Conservation (phyloP, 2,329 filamentous ascomycete genomes). For the Cercospora sesami region DNA sequence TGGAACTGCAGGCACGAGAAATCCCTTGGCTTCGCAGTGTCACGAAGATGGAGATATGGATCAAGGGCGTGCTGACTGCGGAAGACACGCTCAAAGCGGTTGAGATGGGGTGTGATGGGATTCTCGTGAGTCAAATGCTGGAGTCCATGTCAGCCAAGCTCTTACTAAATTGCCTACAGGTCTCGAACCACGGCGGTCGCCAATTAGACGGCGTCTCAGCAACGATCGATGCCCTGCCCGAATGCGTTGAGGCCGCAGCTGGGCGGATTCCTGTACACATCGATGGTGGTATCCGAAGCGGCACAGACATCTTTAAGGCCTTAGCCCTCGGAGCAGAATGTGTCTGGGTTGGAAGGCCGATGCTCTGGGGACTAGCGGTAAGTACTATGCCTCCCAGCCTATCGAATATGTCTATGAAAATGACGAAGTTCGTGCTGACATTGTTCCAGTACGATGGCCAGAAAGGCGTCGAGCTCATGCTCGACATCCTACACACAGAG, state of each 20-base stretch:
- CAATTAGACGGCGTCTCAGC: slow-evolving; percentile 59
- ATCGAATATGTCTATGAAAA: too few species aligned
- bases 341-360: slow-evolving; percentile 51
- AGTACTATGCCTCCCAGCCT: too few species aligned
- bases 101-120: slow-evolving; percentile 41
- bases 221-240: slow-evolving; percentile 51
- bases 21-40: slow-evolving; percentile 52
- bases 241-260: slow-evolving; percentile 42
- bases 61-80: slow-evolving; percentile 44
- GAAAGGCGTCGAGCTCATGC: slow-evolving; percentile 43
- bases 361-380: slow-evolving; percentile 53
- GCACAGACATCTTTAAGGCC: slow-evolving; percentile 60
- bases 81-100: slow-evolving; percentile 51
- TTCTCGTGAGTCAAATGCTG: slow-evolving; percentile 36
- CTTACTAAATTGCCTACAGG: background rate
- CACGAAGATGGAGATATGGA: slow-evolving; percentile 53
- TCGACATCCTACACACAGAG: slow-evolving; percentile 43
- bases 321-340: slow-evolving; percentile 54
- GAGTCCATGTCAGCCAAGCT: background rate
- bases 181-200: slow-evolving; percentile 55
- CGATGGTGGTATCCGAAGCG: slow-evolving; percentile 60
- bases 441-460: slow-evolving; percentile 38
- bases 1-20: slow-evolving; percentile 31
- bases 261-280: slow-evolving; percentile 60
- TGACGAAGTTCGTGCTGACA: background rate